Percentiles rank a stretch among this genome's conserved stretches.
phyloP scores from a whole-genome alignment of 306 rosid species.

The Psophocarpus tetragonolobus region DNA sequence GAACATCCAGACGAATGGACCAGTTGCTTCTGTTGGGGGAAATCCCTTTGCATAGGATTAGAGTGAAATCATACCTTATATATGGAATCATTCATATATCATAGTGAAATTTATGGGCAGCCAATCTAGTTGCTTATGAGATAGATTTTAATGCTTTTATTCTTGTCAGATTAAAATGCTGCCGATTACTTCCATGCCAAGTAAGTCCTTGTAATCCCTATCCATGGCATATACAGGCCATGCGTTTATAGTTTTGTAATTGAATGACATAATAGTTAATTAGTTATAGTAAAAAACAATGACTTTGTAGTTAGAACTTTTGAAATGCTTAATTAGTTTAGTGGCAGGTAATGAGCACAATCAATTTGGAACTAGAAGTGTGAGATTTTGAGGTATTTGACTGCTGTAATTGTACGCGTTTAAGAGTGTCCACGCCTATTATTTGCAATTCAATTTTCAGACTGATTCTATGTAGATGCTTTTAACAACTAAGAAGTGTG shows the following conservation, averaged over 20 bases:
- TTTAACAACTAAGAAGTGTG: no score
- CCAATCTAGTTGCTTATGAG: not conserved
- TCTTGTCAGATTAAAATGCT: slow-evolving; percentile 12
- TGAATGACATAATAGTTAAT: not conserved
- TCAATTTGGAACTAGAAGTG: not conserved
- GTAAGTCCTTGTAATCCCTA: slow-evolving; percentile 19
- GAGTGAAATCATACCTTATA: no score
- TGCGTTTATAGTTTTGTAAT: slow-evolving; percentile 4
- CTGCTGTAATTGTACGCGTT: not conserved
- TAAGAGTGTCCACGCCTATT: no score
- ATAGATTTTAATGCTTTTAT: not conserved
- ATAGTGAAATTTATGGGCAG: not conserved
- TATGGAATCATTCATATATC: not conserved
- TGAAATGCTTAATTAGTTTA: not conserved
- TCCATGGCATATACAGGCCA: not conserved
- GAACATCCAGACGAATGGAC: slow-evolving; percentile 54
- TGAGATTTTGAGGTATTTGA: not conserved
- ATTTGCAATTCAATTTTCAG: no score
- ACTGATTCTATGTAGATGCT: no score
- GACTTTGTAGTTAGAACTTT: not conserved
- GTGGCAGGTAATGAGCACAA: not conserved
- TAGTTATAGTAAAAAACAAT: not conserved
- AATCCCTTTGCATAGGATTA: slow-evolving; percentile 70
- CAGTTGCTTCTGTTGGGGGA: slow-evolving; percentile 68
- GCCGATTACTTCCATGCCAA: not conserved